Percentiles rank a stretch among this genome's conserved stretches.
phyloP scores from a whole-genome alignment of 805 yeast species.

The Suhomyces vadensis region DNA sequence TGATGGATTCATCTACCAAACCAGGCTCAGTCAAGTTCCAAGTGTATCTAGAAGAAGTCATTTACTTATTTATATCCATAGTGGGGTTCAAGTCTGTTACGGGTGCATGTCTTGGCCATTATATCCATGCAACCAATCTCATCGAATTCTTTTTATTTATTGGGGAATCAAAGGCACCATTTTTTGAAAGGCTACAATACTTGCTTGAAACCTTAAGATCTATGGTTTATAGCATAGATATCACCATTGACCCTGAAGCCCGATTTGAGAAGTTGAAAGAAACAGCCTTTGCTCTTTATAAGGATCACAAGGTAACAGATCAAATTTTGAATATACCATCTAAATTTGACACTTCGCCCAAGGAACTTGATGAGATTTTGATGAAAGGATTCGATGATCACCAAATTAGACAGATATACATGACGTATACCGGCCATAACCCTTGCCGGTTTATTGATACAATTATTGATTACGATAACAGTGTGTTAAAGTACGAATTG shows the following conservation, averaged over 20 bases:
- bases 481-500: not conserved
- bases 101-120: not conserved
- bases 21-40: not conserved
- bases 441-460: not conserved
- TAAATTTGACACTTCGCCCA: too few species aligned
- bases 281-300: too few species aligned
- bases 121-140: not conserved
- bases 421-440: not conserved
- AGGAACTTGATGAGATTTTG: too few species aligned
- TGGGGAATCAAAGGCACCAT: not conserved
- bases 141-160: not conserved
- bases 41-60: not conserved
- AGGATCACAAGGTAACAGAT: too few species aligned
- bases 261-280: too few species aligned
- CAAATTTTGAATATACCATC: too few species aligned
- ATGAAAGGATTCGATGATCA: too few species aligned
- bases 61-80: not conserved
- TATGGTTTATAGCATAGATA: too few species aligned
- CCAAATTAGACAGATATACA: not conserved
- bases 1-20: not conserved
- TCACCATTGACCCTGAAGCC: too few species aligned
- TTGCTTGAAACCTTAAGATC: too few species aligned
- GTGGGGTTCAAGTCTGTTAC: not conserved
- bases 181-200: not conserved
- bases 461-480: not conserved